phyloP scores from a whole-genome alignment of 495 filamentous ascomycete genomes.

The Lasiosphaeria ovina region DNA sequence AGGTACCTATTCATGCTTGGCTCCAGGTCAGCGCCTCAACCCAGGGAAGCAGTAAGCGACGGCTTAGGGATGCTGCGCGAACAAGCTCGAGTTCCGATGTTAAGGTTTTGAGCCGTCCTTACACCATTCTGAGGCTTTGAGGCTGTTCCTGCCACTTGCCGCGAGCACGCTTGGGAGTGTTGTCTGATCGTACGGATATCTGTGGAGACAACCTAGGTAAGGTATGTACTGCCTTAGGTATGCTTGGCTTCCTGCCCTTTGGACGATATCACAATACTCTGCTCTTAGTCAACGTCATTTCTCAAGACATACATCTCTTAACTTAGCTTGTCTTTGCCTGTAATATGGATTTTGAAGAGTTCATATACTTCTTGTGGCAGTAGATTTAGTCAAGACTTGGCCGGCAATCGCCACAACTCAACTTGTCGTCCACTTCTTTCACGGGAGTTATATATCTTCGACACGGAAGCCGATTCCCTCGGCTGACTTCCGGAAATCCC shows the following conservation, averaged over 20 bases:
- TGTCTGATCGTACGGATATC: no score
- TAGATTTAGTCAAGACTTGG: background rate
- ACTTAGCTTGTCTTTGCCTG: background rate
- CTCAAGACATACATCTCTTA: background rate
- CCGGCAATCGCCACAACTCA: background rate
- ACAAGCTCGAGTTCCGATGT: no score
- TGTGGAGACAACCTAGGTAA: no score
- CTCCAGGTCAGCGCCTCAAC: no score
- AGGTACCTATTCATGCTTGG: no score
- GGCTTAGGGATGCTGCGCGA: no score
- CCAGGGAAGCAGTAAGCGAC: no score
- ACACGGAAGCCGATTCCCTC: background rate
- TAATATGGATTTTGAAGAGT: background rate
- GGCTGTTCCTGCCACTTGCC: no score
- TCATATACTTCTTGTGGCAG: background rate
- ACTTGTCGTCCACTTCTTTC: background rate
- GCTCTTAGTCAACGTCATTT: background rate
- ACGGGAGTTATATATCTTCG: background rate
- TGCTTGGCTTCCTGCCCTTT: background rate
- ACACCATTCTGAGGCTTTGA: no score
- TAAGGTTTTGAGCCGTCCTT: no score
- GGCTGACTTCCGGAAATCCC: background rate
- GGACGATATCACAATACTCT: background rate
- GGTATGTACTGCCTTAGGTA: background rate
- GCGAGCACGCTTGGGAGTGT: no score